Evolutionary conservation across 2,329 filamentous ascomycete genomes (phyloP).

Genomic region (Ambrosiella xylebori): DNA sequence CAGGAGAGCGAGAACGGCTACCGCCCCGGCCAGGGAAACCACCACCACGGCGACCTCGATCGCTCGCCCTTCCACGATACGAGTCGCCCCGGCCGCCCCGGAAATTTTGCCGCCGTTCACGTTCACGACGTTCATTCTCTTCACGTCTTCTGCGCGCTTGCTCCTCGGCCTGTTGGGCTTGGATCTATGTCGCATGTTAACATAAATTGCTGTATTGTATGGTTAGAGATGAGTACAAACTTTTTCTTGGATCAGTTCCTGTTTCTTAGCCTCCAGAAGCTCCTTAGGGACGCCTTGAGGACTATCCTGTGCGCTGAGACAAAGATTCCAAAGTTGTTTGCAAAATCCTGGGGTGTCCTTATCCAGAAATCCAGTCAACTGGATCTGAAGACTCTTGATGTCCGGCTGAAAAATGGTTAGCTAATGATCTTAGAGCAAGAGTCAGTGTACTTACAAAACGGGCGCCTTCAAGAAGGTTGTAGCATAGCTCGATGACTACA

Average conservation of each 20-base stretch:
- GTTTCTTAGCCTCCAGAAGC: slow-evolving; percentile 86
- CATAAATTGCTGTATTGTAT: neutral
- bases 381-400: slow-evolving; percentile 87
- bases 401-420: slow-evolving; percentile 47
- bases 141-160: slow-evolving; percentile 55
- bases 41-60: slow-evolving; percentile 26
- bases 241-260: slow-evolving; percentile 89
- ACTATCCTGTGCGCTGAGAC: slow-evolving; percentile 75
- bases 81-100: slow-evolving; percentile 36
- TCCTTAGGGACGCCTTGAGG: slow-evolving; percentile 87
- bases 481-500: slow-evolving; percentile 76
- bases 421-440: slow-evolving; percentile 3
- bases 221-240: slow-evolving; percentile 29
- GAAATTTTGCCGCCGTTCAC: slow-evolving; percentile 40
- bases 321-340: slow-evolving; percentile 82
- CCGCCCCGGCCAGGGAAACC: slow-evolving; percentile 24
- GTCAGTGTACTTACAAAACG: slow-evolving; percentile 45
- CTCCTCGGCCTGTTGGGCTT: slow-evolving; percentile 67
- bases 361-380: slow-evolving; percentile 86
- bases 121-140: slow-evolving; percentile 52
- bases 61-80: slow-evolving; percentile 30
- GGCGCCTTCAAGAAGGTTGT: slow-evolving; percentile 51
- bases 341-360: slow-evolving; percentile 81
- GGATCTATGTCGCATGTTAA: slow-evolving; percentile 35
- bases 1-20: slow-evolving; percentile 29